Evolutionary conservation across 768 basidiomycete genomes (phyloP).

Genomic region (Amyloporia xantha): DNA sequence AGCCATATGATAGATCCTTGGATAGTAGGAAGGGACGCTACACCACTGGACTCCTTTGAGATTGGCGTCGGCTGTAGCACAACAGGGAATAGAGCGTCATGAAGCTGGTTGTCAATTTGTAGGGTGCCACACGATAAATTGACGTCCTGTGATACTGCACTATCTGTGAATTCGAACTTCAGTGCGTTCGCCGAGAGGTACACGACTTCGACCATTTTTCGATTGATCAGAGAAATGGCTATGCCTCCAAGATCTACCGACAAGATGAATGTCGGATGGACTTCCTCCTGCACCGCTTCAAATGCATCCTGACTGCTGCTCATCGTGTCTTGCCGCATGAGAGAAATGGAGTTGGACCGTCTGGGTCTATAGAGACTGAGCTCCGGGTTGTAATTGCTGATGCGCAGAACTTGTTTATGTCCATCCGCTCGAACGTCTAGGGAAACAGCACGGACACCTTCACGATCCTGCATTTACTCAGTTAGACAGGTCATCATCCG

Average conservation of each 20-base stretch:
- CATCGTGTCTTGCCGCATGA: slow-evolving; percentile 62
- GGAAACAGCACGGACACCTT: slow-evolving; percentile 64
- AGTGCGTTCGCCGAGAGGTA: slow-evolving; percentile 77
- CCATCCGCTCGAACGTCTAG: slow-evolving; percentile 91
- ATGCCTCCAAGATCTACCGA: slow-evolving; percentile 81
- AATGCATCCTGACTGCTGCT: slow-evolving; percentile 70
- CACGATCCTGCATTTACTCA: slow-evolving; percentile 35
- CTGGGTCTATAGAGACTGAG: slow-evolving; percentile 84
- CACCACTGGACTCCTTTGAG: slow-evolving; percentile 62
- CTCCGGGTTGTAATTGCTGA: slow-evolving; percentile 83
- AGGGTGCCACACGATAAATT: slow-evolving; percentile 79
- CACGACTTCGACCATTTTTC: slow-evolving; percentile 79
- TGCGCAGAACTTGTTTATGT: slow-evolving; percentile 74
- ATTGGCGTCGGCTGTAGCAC: slow-evolving; percentile 92
- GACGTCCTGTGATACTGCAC: slow-evolving; percentile 69
- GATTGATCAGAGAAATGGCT: slow-evolving; percentile 88
- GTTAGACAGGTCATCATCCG: neutral
- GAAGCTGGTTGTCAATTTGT: slow-evolving; percentile 96
- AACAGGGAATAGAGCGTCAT: slow-evolving; percentile 92
- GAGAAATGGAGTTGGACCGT: slow-evolving; percentile 39
- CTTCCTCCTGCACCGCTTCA: slow-evolving; percentile 78
- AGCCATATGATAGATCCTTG: slow-evolving; percentile 85
- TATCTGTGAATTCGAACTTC: slow-evolving; percentile 81
- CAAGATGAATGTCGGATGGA: slow-evolving; percentile 56
- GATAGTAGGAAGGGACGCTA: slow-evolving; percentile 81